phyloP scores from a whole-genome alignment of 2,329 filamentous ascomycete species.

The Cordyceps sp. region DNA sequence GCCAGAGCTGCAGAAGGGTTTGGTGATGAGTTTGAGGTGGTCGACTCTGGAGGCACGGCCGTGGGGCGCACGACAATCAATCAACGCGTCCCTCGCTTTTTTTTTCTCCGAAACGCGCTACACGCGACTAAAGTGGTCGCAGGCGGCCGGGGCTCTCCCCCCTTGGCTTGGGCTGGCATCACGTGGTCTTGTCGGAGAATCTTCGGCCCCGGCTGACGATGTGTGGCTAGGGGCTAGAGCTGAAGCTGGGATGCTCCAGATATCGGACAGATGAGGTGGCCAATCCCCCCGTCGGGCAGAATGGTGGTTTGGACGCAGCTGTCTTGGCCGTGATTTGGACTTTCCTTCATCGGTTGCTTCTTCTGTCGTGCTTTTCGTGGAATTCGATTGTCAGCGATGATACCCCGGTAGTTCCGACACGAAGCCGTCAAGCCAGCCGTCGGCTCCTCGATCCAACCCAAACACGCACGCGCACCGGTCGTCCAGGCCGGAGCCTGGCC shows the following conservation, averaged over 20 bases:
- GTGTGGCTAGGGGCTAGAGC: constrained; percentile 5
- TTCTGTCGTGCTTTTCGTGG: background rate
- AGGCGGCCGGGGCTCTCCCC: no score
- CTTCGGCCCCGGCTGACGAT: constrained; percentile 5
- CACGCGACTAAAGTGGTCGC: constrained; percentile 5
- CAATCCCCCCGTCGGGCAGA: background rate
- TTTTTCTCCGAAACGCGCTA: background rate
- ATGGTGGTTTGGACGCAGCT: background rate
- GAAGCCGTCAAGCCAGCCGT: constrained; percentile 18
- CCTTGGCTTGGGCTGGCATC: no score
- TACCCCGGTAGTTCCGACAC: constrained; percentile 25
- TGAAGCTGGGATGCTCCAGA: background rate
- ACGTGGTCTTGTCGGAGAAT: constrained; percentile 8
- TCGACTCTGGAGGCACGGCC: no score
- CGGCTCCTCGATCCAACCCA: constrained; percentile 10
- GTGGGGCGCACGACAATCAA: constrained; percentile 2
- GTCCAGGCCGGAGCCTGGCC: no score
- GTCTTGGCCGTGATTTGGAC: background rate
- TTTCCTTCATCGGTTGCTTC: background rate
- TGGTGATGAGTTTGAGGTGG: background rate
- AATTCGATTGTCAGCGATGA: constrained; percentile 22
- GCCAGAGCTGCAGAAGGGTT: background rate
- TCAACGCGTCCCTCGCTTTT: constrained; percentile 8
- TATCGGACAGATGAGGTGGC: background rate
- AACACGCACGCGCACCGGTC: no score